A percentile compares a stretch with the other conserved stretches of the same genome.
phyloP scores from a whole-genome alignment of 139 green algal species.

The Micromonas pusilla region DNA sequence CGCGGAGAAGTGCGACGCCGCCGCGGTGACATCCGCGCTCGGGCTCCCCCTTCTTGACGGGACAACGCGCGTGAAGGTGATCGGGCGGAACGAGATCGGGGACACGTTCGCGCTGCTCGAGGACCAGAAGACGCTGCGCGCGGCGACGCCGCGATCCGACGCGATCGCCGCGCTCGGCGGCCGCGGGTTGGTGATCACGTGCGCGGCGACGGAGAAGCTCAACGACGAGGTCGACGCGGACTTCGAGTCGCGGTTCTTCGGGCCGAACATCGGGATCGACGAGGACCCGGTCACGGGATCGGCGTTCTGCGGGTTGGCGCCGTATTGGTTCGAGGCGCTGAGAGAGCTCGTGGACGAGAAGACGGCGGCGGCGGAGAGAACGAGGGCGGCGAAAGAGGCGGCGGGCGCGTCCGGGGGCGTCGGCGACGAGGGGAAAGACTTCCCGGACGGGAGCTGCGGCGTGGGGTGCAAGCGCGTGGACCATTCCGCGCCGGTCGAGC shows the following conservation, averaged over 20 bases:
- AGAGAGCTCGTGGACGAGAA: background rate
- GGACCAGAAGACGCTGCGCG: background rate
- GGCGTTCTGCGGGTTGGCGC: slow-evolving; percentile 48
- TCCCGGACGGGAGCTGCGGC: no score
- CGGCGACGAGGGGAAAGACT: no score
- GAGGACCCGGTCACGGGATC: slow-evolving; percentile 83
- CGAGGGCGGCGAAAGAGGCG: background rate
- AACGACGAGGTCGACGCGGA: slow-evolving; percentile 25
- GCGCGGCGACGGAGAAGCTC: background rate
- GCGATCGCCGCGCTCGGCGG: slow-evolving; percentile 1
- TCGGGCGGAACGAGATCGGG: background rate
- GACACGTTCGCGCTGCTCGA: background rate
- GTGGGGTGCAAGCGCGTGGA: no score
- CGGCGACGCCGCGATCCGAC: background rate
- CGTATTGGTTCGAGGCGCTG: slow-evolving; percentile 28
- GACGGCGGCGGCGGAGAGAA: background rate
- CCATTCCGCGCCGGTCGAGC: no score
- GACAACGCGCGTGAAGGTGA: no score
- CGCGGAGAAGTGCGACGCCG: background rate
- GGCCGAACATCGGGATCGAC: slow-evolving; percentile 64
- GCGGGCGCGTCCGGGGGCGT: no score
- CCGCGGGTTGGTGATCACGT: background rate
- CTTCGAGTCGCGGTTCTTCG: slow-evolving; percentile 73
- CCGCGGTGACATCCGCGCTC: background rate
- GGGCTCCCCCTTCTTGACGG: background rate